These are phyloP conservation scores for Phytopythium aichiense DNA, from an alignment of 352 stramenopile genomes.

Conservation along the genomic window DNA sequence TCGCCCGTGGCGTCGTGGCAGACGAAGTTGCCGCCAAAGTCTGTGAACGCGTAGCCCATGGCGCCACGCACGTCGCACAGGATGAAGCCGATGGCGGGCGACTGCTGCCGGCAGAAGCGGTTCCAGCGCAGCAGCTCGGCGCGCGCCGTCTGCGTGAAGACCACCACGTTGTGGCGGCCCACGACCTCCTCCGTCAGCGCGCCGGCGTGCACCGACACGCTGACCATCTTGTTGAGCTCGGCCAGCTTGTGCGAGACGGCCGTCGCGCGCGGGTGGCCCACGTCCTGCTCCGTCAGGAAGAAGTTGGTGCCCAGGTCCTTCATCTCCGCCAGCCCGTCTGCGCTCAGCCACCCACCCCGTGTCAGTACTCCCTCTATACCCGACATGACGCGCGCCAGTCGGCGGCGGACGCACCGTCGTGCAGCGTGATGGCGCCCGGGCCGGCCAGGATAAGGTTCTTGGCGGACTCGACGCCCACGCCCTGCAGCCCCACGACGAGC, in stretches of 20 bases:
- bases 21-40: conserved; percentile 75
- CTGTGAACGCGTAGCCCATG: conserved; percentile 78
- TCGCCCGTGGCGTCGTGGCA: conserved; percentile 79
- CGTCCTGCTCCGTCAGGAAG: conserved; percentile 84
- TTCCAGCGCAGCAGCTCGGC: conserved; percentile 87
- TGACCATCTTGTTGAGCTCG: conserved; percentile 91
- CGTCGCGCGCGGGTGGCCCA: conserved; percentile 56
- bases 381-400: no score
- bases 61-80: conserved; percentile 70
- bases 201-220: conserved; percentile 68
- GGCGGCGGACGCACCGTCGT: conserved; percentile 39
- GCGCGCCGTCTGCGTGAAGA: conserved; percentile 79
- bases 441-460: conserved; percentile 94
- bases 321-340: conserved; percentile 62
- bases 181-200: conserved; percentile 60
- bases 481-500: conserved; percentile 81
- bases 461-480: conserved; percentile 86
- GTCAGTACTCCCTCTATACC: not conserved
- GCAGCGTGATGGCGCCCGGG: conserved; percentile 82
- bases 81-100: conserved; percentile 79
- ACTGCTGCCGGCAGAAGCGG: conserved; percentile 80
- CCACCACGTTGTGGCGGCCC: conserved; percentile 79
- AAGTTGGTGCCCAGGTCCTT: conserved; percentile 93
- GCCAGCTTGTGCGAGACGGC: conserved; percentile 78
- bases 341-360: not conserved